Conservation (phyloP, 1,284 basidiomycete species). For the Crepidotus sp. region DNA sequence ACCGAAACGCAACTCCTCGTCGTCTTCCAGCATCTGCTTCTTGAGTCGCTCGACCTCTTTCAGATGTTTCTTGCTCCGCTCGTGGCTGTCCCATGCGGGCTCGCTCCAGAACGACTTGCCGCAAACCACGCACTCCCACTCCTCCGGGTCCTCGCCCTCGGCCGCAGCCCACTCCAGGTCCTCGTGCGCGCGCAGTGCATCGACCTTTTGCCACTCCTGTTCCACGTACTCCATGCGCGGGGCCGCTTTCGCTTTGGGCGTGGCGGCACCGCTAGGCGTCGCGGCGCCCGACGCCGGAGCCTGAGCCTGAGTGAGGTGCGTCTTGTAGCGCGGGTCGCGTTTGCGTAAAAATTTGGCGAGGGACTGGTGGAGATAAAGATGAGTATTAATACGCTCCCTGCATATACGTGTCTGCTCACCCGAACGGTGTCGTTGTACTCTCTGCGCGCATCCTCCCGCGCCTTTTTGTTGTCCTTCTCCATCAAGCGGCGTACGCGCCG, state of each 20-base stretch:
- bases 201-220: slow-evolving; percentile 77
- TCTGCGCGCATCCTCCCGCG: slow-evolving; percentile 75
- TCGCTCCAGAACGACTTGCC: slow-evolving; percentile 87
- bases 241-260: slow-evolving; percentile 18
- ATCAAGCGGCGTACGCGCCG: slow-evolving; percentile 82
- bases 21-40: slow-evolving; percentile 69
- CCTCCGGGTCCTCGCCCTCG: slow-evolving; percentile 63
- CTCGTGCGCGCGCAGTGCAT: slow-evolving; percentile 34
- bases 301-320: slow-evolving; percentile 47
- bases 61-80: slow-evolving; percentile 91
- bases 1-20: slow-evolving; percentile 52
- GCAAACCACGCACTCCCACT: slow-evolving; percentile 97
- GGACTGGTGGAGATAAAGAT: slow-evolving; percentile 43
- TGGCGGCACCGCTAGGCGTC: slow-evolving; percentile 20
- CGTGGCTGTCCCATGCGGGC: slow-evolving; percentile 94
- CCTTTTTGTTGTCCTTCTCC: slow-evolving; percentile 95
- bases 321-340: slow-evolving; percentile 88
- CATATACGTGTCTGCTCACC: slow-evolving; percentile 31
- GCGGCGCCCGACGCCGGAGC: slow-evolving; percentile 27
- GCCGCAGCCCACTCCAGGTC: slow-evolving; percentile 64
- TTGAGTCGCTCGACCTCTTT: slow-evolving; percentile 76
- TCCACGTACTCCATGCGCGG: slow-evolving; percentile 45
- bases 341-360: slow-evolving; percentile 85
- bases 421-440: slow-evolving; percentile 93
- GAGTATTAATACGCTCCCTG: neutral